These are phyloP conservation scores for Trypanosoma congolense DNA, from an alignment of 208 protist species.

Conservation along the genomic window DNA sequence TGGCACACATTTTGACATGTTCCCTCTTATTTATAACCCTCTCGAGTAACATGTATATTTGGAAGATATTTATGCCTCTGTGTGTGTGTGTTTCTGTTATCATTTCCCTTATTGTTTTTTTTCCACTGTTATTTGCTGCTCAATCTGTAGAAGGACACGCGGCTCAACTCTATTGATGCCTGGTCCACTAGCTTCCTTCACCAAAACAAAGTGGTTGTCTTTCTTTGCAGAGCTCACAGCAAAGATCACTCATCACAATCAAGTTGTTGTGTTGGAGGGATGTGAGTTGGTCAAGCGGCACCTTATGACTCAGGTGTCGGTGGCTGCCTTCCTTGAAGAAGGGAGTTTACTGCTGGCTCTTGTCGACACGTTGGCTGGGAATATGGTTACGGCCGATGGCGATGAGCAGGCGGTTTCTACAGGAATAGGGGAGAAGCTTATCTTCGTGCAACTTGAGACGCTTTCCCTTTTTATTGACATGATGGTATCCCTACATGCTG, in stretches of 20 bases:
- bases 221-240: constrained; percentile 85
- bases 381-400: constrained; percentile 25
- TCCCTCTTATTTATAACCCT: no score
- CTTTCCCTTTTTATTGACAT: constrained; percentile 66
- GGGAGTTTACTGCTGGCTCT: constrained; percentile 53
- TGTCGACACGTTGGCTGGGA: constrained; percentile 49
- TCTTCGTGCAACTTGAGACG: constrained; percentile 53
- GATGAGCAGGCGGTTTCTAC: constrained; percentile 8
- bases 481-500: constrained; percentile 58
- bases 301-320: constrained; percentile 61
- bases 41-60: no score
- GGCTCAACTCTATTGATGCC: constrained; percentile 36
- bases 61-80: no score
- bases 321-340: constrained; percentile 74
- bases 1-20: no score
- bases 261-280: constrained; percentile 70
- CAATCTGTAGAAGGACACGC: not conserved
- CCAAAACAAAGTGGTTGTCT: constrained; percentile 72
- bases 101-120: not conserved
- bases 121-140: constrained; percentile 9
- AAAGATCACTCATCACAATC: constrained; percentile 80
- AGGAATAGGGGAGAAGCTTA: constrained; percentile 48
- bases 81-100: no score
- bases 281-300: constrained; percentile 68
- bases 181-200: constrained; percentile 45